Base-by-base conservation (phyloP, 768 basidiomycete species). In the Thelephora aurantiotincta region DNA sequence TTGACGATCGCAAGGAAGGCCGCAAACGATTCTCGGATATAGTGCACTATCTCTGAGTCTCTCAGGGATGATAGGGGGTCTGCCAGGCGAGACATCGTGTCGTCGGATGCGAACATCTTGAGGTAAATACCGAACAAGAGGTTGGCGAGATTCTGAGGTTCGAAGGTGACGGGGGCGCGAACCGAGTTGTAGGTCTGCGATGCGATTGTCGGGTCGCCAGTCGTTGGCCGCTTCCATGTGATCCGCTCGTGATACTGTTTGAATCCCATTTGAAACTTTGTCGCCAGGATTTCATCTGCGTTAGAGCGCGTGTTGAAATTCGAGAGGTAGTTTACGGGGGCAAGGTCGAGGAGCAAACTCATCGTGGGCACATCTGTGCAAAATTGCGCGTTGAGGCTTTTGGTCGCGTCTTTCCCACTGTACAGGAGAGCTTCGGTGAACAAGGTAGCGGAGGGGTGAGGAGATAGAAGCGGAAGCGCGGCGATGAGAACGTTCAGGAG, bases 21-120 rank as follows among this genome's bases (percentile, higher is more conserved):
- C 1, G 62, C 74, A 45, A 78, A 77, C 30, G 66, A 70, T 34
- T 62, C 61, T 11, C 78, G 68, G 9, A 58, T 65, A 52, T 80
- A 78, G 50, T 73, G 72, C 18, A 68, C 22, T 26, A 63, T n/a
- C n/a, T n/a, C n/a, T 20, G 6, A 20, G n/a, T 38, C 37, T 11
- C 20, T n/a, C n/a, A 38, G n/a, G 37, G 37, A n/a, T 3, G 4
- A 6, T 20, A 38, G 20, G 11, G 20, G n/a, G 20, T 38, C 20
- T 5, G n/a, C 3, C 11, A 30, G 51, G 46, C 50, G 51, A 20
- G 22, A 47, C 36, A 35, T 22, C 16, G 53, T 11, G 45, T 68
- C 55, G 45, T 76, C 73, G 11, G 66, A 55, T 14, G 59, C 52
- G 46, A 75, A 78, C 61, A 77, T 64, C 26, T 60, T 50, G 20